phyloP scores from a whole-genome alignment of 1,284 basidiomycete species.

The Thecaphora thlaspeos region DNA sequence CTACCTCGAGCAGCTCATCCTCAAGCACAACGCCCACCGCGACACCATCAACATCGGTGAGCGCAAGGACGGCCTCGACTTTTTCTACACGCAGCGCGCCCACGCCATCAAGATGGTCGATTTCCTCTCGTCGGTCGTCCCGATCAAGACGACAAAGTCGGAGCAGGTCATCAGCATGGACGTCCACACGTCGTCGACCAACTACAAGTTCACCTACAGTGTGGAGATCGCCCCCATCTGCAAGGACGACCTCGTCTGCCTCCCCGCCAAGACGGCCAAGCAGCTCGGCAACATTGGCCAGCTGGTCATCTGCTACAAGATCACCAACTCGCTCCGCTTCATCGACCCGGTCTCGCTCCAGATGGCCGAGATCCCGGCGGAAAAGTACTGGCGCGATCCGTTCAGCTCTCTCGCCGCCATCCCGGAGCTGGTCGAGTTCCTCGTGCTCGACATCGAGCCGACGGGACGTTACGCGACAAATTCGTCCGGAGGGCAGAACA shows the following conservation, averaged over 20 bases:
- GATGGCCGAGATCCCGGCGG: conserved; percentile 73
- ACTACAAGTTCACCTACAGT: conserved; percentile 97
- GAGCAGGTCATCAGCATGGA: conserved; percentile 91
- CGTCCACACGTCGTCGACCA: conserved; percentile 86
- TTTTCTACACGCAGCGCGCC: conserved; percentile 86
- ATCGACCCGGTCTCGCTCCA: conserved; percentile 86
- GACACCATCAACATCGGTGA: conserved; percentile 92
- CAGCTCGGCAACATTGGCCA: conserved; percentile 82
- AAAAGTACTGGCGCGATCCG: conserved; percentile 86
- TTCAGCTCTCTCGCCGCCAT: conserved; percentile 80
- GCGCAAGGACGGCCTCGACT: conserved; percentile 90
- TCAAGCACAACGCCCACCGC: conserved; percentile 95
- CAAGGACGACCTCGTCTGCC: conserved; percentile 93
- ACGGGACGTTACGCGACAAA: conserved; percentile 50
- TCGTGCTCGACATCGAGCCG: conserved; percentile 87
- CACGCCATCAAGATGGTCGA: conserved; percentile 98
- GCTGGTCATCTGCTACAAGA: conserved; percentile 80
- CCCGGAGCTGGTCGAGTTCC: conserved; percentile 88
- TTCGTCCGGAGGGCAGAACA: conserved; percentile 33
- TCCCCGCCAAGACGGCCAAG: conserved; percentile 79
- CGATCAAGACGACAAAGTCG: conserved; percentile 81
- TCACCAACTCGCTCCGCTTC: conserved; percentile 87
- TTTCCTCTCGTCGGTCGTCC: conserved; percentile 83
- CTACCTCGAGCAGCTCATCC: conserved; percentile 93
- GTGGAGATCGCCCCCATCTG: conserved; percentile 95